Base-by-base conservation (phyloP, 345 rosid genomes). In the Arabidopsis suecica region DNA sequence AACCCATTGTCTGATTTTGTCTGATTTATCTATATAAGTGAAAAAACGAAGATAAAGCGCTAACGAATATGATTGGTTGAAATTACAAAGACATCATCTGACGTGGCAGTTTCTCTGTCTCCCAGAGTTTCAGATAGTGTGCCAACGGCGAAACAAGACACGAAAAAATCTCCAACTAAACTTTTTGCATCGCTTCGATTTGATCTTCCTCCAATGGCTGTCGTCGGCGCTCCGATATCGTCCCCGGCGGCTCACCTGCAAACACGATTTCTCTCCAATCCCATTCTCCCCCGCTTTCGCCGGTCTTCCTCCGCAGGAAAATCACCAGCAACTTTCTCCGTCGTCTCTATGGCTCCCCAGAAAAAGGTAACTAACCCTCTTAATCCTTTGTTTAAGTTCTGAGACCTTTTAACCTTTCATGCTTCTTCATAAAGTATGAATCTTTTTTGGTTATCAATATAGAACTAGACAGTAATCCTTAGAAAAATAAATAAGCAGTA, bases 331-430 rank as follows among this genome's bases (percentile, higher is more conserved):
- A 3, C 83, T 36, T 72, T 81, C 18, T 80, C 88, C 25, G 47
- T 91, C 79, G 88, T 91, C 34, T 82, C 92, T 76, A 91, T 91
- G 98, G 90, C 97, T n/a, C 79, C 97, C 45, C 66, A 80, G 74
- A 85, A 83, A 73, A 91, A 94, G 96, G 98, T 90, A 77, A 38
- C 36, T 55, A 14, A 6, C 51, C 41, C 22, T 41, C 12, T 41
- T 42, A 42, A 41, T 28, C 1, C 63, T 37, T 38, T 9, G 6
- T 40, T 14, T n/a, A 13, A 72, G 44, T 25, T 23, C 30, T 56
- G 12, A 37, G 16, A 22, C 42, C 13, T 57, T 42, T 12, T 14
- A 0, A 28, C 11, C 9, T 54, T 37, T 53, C 7, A 58, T 7
- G n/a, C 9, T 57, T 44, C 57, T 45, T 54, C 30, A 10, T 12